phyloP scores from a whole-genome alignment of 2,329 filamentous ascomycete genomes.

The Annulohypoxylon truncatum region DNA sequence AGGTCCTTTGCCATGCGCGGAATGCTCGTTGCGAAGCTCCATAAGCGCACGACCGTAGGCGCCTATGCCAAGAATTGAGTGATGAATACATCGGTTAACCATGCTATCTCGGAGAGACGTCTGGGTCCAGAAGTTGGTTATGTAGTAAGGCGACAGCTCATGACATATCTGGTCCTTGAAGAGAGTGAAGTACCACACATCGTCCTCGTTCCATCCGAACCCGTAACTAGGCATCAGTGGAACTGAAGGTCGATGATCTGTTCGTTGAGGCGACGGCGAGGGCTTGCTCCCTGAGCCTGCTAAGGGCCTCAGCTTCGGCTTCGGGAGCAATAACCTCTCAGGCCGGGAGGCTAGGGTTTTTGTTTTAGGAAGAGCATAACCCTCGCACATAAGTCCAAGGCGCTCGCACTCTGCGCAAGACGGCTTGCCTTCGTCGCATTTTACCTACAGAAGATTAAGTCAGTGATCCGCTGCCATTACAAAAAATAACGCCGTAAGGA shows the following conservation, averaged over 20 bases:
- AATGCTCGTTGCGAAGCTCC: conserved; percentile 38
- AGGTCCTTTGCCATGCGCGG: conserved; percentile 17
- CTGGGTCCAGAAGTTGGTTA: conserved; percentile 43
- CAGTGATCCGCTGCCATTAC: background rate
- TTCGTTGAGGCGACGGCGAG: conserved; percentile 10
- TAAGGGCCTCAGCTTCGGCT: conserved; percentile 30
- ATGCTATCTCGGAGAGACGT: conserved; percentile 44
- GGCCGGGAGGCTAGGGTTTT: conserved; percentile 22
- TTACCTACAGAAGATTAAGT: conserved; percentile 34
- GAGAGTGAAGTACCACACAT: conserved; percentile 45
- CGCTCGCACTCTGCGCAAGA: conserved; percentile 48
- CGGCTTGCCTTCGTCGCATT: conserved; percentile 49
- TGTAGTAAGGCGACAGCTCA: conserved; percentile 43
- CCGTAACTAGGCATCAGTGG: conserved; percentile 31
- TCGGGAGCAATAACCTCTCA: conserved; percentile 39
- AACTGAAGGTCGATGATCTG: conserved; percentile 13
- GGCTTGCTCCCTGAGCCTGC: conserved; percentile 5
- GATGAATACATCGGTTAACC: conserved; percentile 42
- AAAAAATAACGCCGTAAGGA: background rate
- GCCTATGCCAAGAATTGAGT: conserved; percentile 46
- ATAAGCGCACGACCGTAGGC: conserved; percentile 45
- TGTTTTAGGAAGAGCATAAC: conserved; percentile 44
- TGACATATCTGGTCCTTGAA: conserved; percentile 42
- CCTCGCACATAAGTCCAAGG: conserved; percentile 48
- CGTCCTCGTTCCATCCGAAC: conserved; percentile 40